These are phyloP conservation scores for Tolypocladium sp. DNA, from an alignment of 2,329 filamentous ascomycete species.

Conservation along the genomic window DNA sequence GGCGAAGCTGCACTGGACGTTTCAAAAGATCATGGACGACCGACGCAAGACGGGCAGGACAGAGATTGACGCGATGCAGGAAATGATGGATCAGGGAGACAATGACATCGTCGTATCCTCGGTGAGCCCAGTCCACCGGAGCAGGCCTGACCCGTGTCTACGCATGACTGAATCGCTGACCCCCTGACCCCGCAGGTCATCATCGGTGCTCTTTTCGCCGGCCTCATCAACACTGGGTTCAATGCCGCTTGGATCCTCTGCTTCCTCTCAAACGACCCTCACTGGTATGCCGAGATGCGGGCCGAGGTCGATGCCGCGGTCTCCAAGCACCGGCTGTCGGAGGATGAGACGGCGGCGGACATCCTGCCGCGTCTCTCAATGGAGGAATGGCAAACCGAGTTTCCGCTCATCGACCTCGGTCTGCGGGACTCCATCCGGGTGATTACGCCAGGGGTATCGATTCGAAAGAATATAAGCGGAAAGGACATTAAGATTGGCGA, in stretches of 20 bases:
- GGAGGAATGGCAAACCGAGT: conserved; percentile 46
- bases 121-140: conserved; percentile 15
- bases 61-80: conserved; percentile 42
- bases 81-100: conserved; percentile 42
- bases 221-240: conserved; percentile 47
- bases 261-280: conserved; percentile 35
- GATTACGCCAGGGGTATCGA: conserved; percentile 34
- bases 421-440: conserved; percentile 46
- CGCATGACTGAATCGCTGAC: background rate
- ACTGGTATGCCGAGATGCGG: conserved; percentile 35
- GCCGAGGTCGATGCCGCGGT: conserved; percentile 37
- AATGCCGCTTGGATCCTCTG: conserved; percentile 44
- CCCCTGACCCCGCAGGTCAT: conserved; percentile 28
- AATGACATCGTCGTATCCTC: conserved; percentile 30
- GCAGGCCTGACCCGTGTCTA: background rate
- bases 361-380: conserved; percentile 34
- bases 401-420: conserved; percentile 41
- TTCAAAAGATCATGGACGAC: conserved; percentile 36
- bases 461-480: conserved; percentile 41
- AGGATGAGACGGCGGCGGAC: conserved; percentile 20
- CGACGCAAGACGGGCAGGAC: conserved; percentile 30
- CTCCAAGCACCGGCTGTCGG: conserved; percentile 26
- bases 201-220: conserved; percentile 44
- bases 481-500: conserved; percentile 32
- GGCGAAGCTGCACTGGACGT: conserved; percentile 35